Evolutionary conservation across 768 basidiomycete species (phyloP), one percentile per base, ranked within the genome.

Genomic region (Sarcodon aspratus): DNA sequence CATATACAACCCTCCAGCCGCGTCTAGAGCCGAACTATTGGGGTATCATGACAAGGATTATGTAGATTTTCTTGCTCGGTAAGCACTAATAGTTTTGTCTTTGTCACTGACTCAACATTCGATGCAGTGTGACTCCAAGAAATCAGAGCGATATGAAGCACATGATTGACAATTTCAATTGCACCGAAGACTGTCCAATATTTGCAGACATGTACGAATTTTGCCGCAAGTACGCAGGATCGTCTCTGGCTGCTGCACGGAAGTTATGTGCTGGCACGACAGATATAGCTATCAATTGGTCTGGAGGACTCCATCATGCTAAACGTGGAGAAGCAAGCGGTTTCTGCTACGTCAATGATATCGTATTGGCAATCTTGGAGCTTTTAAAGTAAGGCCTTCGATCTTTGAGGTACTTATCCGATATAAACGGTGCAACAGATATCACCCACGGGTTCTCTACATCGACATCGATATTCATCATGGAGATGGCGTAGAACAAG

Each of bases 381-480:
- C 73, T 99, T 33, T 72, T 98, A 3, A 75, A 52, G 66, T 63
- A 27, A 12, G 54, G 51, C 7, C 17, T 9, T 9, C 7, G 15
- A 11, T 1, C 9, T 40, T 11, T 2, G 7, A 1, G 38, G 10
- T 47, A 15, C 21, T n/a, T 34, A 7, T 15, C 17, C 18, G 31
- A 11, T 17, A 43, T 33, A 2, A 12, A n/a, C 47, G 9, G 32
- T 38, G 32, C 12, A 31, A 12, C 52, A 97, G 95, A 61, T 83
- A 87, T 59, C 88, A 93, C 56, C 85, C 95, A 7, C 82, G 95
- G 13, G 95, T 99, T 3, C 72, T 99, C 7, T 99, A 99, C 63
- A 92, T 99, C 57, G 95, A 99, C 68, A 99, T 99, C 54, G 95
- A 99, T 61, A 97, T 98, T 49, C 95, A 99, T 63, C 95, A 99